Base-by-base conservation (phyloP, 768 basidiomycete species). In the Infundibulicybe gibba region DNA sequence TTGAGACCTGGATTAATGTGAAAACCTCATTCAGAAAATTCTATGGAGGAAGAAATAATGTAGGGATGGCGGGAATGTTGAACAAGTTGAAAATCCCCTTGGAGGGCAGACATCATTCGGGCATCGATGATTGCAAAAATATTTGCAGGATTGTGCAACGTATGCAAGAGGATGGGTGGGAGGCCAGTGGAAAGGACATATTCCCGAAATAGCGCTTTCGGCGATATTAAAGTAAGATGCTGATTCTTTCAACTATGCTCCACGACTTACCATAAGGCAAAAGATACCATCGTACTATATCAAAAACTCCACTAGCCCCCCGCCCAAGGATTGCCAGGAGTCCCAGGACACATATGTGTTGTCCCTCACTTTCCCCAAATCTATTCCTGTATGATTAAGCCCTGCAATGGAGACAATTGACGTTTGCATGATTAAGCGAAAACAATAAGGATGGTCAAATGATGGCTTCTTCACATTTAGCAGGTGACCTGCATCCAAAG, bases 401-500 rank as follows among this genome's bases (percentile, higher is more conserved):
- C 38, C 38, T 39, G 25, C 25, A 25, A 25, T 25, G 25, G 25
- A 49, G 20, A 43, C 48, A 51, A 49, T 51, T 50, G 40, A 35
- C 42, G 39, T 32, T 50, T 54, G 44, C 56, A 60, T 46, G 49
- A 57, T 62, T 55, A 49, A 48, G 56, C 50, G 47, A 62, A 54
- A 60, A 66, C 63, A 64, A 66, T 64, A 64, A 63, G 61, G 40
- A 40, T 20, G 55, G 51, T 53, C 44, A 44, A 44, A 48, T 15
- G 41, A 47, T 47, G 32, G 21, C 41, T 43, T 44, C 52, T 44
- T 54, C 48, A 34, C 41, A 35, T 30, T 35, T 41, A 37, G 52
- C 32, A 47, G 20, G 49, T 49, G 47, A 54, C 52, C 54, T 51
- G 49, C 35, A 42, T 31, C 34, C 49, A 32, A 19, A 40, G 11